Conservation (phyloP, 345 rosid genomes). For the Salix dunnii region DNA sequence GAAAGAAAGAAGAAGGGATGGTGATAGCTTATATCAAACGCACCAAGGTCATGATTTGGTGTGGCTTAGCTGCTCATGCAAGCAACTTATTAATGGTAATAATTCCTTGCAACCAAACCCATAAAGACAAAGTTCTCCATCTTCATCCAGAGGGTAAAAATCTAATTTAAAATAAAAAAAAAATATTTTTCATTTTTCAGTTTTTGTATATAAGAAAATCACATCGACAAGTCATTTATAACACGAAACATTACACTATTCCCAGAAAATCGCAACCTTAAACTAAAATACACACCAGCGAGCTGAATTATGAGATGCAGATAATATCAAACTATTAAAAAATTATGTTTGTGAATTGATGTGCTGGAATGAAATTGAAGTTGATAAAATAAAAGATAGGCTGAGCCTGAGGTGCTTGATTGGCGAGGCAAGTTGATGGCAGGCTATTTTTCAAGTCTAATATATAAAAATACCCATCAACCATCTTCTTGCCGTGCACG, state of each 20-base stretch:
- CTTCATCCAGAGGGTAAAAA: not conserved
- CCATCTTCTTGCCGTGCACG: not conserved
- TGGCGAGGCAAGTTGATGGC: not conserved
- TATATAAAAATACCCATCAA: not conserved
- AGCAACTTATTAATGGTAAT: not conserved
- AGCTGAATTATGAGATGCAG: too few species aligned
- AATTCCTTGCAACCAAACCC: not conserved
- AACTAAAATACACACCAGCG: too few species aligned
- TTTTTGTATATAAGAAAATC: too few species aligned
- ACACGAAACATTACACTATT: too few species aligned
- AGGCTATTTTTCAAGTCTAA: not conserved
- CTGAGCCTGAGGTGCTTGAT: too few species aligned
- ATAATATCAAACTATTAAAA: too few species aligned
- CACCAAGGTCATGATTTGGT: not conserved
- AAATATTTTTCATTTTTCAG: too few species aligned
- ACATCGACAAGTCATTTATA: too few species aligned
- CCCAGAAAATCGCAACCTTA: too few species aligned
- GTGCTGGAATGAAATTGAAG: too few species aligned
- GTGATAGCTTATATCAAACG: not conserved
- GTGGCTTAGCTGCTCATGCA: not conserved
- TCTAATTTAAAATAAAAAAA: accelerated
- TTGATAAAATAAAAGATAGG: too few species aligned
- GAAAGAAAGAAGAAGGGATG: not conserved
- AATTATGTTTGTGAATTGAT: too few species aligned
- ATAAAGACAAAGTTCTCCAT: not conserved